These are phyloP conservation scores for Paramecium sexaurelia DNA, from an alignment of 73 alveolate genomes.

Conservation along the genomic window DNA sequence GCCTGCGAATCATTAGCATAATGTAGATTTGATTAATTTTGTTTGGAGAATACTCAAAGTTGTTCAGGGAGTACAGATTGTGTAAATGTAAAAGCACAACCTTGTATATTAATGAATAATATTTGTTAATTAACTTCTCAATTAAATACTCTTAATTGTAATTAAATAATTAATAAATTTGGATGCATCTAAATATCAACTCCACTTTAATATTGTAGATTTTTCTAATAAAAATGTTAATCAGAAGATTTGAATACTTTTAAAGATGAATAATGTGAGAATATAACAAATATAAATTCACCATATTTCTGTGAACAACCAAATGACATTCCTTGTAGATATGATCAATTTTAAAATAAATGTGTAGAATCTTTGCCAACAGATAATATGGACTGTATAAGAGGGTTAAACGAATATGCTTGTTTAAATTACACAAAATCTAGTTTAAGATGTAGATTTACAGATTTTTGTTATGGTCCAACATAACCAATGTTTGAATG, in stretches of 20 bases:
- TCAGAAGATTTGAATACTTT: neutral
- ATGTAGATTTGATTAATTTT: neutral
- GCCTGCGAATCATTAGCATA: neutral
- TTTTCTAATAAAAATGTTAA: neutral
- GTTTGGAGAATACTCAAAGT: neutral
- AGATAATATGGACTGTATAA: neutral
- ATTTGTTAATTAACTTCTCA: neutral
- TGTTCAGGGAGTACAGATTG: neutral
- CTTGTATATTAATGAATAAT: neutral
- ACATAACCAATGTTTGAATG: neutral
- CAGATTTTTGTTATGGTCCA: conserved; percentile 2
- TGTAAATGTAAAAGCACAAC: neutral
- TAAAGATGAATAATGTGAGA: neutral
- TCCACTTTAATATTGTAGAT: neutral
- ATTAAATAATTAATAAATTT: neutral
- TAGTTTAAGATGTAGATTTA: neutral
- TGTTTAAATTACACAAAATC: neutral
- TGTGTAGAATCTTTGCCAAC: neutral
- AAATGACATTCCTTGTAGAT: neutral
- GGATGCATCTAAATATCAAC: neutral
- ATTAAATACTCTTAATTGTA: neutral
- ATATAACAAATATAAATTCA: neutral
- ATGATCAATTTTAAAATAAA: neutral
- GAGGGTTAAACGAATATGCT: conserved; percentile 19
- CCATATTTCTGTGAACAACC: conserved; percentile 22